Base-by-base conservation (phyloP, 2,329 filamentous ascomycete species). In the Penicillium aurantiogriseum region DNA sequence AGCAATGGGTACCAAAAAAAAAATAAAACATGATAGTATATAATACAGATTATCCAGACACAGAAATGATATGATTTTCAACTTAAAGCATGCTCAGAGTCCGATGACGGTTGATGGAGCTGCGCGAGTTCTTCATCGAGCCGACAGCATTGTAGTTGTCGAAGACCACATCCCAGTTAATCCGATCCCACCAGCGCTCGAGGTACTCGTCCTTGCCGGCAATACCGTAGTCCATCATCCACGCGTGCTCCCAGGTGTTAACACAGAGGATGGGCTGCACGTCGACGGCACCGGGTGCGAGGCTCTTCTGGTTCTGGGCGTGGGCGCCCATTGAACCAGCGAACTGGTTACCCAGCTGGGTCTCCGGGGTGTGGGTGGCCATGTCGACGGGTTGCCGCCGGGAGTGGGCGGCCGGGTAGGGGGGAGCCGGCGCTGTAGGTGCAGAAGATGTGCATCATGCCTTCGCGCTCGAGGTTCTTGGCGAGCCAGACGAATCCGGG, bases 401-500 rank as follows among this genome's bases (percentile, higher is more conserved):
- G 80, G 88, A 91, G 79, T 96, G 90, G 35, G 92, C 93, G 61
- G 85, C 87, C 4, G 90, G 85, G 76, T 93, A 94, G 5, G 94
- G 94, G 94, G 8, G 89, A 90, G 57, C 94, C 94, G 57, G 93
- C 92, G 59, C 92, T 85, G 80, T 97, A 99, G 56, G 94, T 99
- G 67, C 86, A 83, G 57, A 99, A 82, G 70, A 99, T 84, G 69
- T 87, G 86, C 68, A 80, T 74, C 52, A 76, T 82, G 33, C 79
- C 75, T 25, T 80, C 71, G 56, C 74, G 71, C 52, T 77, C 76
- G 21, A 74, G 69, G 63, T 72, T 71, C 76, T 85, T 85, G 69
- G 97, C 90, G 60, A 99, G 87, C 94, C 94, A 99, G 72, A 97
- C 89, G 78, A 95, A 97, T 63, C 94, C 94, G 0, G 93, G 92